Conservation (phyloP, 768 basidiomycete genomes). For the Termitomyces sp. region DNA sequence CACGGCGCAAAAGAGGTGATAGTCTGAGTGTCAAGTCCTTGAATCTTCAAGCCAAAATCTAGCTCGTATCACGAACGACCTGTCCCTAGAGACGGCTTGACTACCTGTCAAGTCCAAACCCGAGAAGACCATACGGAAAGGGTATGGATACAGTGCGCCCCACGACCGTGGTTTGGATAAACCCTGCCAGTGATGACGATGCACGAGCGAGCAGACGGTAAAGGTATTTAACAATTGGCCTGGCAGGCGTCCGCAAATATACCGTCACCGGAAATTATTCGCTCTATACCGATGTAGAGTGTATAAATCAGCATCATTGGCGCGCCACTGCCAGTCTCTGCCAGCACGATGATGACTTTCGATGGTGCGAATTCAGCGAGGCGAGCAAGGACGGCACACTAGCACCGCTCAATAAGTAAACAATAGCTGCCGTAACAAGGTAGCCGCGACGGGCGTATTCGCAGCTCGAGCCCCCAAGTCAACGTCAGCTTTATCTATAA, state of each 20-base stretch:
- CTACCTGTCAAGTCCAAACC: neutral
- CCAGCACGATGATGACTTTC: neutral
- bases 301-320: neutral
- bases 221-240: neutral
- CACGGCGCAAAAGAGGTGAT: no score
- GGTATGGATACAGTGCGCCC: no score
- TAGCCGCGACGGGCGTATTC: no score
- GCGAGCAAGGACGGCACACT: neutral
- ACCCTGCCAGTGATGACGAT: no score
- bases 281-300: neutral
- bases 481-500: neutral
- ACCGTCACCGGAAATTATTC: no score
- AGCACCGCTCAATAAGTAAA: no score
- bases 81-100: neutral
- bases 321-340: no score
- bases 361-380: neutral
- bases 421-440: neutral
- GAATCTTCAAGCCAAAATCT: neutral
- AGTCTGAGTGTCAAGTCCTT: no score
- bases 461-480: neutral
- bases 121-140: neutral
- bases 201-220: neutral
- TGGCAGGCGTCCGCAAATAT: neutral
- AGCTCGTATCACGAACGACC: neutral
- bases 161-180: neutral